These are phyloP conservation scores for Debaryomyces robertsiae DNA, from an alignment of 1,139 yeast genomes.

Conservation along the genomic window DNA sequence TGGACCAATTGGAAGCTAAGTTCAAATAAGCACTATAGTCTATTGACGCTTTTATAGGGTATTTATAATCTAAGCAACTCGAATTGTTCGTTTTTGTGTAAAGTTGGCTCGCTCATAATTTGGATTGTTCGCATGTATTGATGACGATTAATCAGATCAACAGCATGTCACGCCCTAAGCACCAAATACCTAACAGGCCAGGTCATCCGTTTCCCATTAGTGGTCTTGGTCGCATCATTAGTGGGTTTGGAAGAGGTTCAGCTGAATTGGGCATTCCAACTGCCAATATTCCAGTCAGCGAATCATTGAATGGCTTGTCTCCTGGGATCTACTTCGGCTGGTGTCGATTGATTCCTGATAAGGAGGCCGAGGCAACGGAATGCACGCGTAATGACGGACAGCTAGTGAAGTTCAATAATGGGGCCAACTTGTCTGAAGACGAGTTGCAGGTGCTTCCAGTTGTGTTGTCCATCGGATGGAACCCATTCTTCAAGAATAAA, in stretches of 20 bases:
- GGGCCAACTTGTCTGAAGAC: constrained; percentile 43
- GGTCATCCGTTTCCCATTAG: constrained; percentile 66
- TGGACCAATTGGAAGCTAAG: constrained; percentile 75
- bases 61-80: constrained; percentile 2
- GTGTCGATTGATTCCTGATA: constrained; percentile 46
- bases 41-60: background rate
- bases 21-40: constrained; percentile 45
- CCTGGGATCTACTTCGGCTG: constrained; percentile 94
- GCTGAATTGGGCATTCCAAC: constrained; percentile 94
- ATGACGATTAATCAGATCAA: background rate
- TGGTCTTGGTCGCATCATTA: constrained; percentile 58
- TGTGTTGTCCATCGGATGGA: constrained; percentile 97
- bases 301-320: constrained; percentile 49
- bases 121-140: background rate
- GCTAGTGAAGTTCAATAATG: constrained; percentile 60
- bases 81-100: constrained; percentile 7
- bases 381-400: constrained; percentile 45
- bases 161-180: constrained; percentile 32
- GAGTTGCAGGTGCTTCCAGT: constrained; percentile 66
- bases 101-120: background rate
- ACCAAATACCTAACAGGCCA: constrained; percentile 50
- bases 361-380: constrained; percentile 15
- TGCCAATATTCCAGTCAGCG: constrained; percentile 78
- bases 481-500: constrained; percentile 84
- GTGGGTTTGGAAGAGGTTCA: constrained; percentile 97